Percentiles rank a stretch among this genome's conserved stretches.
Conservation (phyloP, 1,139 yeast genomes). For the Scheffersomyces illinoinensis region DNA sequence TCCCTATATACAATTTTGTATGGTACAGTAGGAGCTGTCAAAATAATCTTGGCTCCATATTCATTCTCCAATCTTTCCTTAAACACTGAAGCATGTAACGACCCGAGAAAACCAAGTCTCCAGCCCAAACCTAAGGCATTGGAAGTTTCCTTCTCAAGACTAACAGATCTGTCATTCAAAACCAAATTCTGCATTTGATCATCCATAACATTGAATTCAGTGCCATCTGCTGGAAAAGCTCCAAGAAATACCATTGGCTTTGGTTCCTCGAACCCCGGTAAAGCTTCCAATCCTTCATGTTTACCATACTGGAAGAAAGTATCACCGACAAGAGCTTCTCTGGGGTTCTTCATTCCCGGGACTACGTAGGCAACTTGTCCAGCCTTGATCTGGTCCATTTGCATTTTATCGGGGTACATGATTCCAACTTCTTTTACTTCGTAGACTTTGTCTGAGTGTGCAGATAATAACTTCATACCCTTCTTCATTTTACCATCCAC, state of each 20-base stretch:
- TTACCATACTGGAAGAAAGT: slow-evolving; percentile 75
- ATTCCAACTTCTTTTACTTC: slow-evolving; percentile 93
- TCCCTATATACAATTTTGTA: slow-evolving; percentile 68
- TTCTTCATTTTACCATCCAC: slow-evolving; percentile 78
- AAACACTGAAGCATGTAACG: slow-evolving; percentile 92
- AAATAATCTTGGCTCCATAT: slow-evolving; percentile 87
- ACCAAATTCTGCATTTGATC: slow-evolving; percentile 88
- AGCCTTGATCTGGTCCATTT: slow-evolving; percentile 64
- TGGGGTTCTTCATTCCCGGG: slow-evolving; percentile 88
- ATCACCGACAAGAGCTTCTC: slow-evolving; percentile 90
- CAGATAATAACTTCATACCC: slow-evolving; percentile 76
- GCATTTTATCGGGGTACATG: slow-evolving; percentile 84
- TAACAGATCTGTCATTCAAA: slow-evolving; percentile 87
- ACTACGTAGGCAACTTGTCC: slow-evolving; percentile 95
- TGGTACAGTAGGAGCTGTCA: slow-evolving; percentile 97
- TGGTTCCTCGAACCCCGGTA: slow-evolving; percentile 95
- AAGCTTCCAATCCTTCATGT: slow-evolving; percentile 62
- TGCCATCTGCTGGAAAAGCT: slow-evolving; percentile 95
- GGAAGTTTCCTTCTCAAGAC: slow-evolving; percentile 86
- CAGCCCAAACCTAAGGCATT: slow-evolving; percentile 97
- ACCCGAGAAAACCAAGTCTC: slow-evolving; percentile 94
- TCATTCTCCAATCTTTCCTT: slow-evolving; percentile 89
- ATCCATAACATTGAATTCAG: slow-evolving; percentile 84
- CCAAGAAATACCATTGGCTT: slow-evolving; percentile 99
- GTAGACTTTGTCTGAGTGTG: slow-evolving; percentile 72